A percentile compares a stretch with the other conserved stretches of the same genome.
phyloP scores from a whole-genome alignment of 192 early-diverging fungal species.

The Coemansia asiatica region DNA sequence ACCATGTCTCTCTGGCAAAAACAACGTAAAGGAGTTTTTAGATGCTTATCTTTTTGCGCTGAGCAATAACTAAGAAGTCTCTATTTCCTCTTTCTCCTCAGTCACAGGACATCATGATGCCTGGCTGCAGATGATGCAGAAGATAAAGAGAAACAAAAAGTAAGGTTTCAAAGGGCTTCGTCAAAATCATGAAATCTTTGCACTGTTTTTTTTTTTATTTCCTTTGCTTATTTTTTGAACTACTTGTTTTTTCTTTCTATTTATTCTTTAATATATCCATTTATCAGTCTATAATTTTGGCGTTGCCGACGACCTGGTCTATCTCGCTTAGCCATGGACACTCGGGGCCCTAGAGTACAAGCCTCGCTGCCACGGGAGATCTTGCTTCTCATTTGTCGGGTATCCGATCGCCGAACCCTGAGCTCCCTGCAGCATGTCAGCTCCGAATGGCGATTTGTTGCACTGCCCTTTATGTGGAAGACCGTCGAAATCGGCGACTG shows the following conservation, averaged over 20 bases:
- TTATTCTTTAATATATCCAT: background rate
- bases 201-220: background rate
- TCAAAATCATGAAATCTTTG: background rate
- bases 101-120: too few relatives aligned
- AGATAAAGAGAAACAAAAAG: too few relatives aligned
- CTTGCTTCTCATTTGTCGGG: constrained; percentile 22
- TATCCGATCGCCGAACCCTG: constrained; percentile 18
- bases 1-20: too few relatives aligned
- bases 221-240: background rate
- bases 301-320: background rate
- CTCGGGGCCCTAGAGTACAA: background rate
- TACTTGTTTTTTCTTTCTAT: background rate
- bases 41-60: too few relatives aligned
- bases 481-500: constrained; percentile 45
- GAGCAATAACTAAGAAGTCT: too few relatives aligned
- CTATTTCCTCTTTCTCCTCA: too few relatives aligned
- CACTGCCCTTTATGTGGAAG: constrained; percentile 38
- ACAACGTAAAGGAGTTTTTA: too few relatives aligned
- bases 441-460: constrained; percentile 29
- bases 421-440: constrained; percentile 28
- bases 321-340: background rate
- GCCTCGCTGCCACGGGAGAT: constrained; percentile 25
- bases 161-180: background rate
- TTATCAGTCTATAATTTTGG: background rate
- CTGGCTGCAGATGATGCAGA: too few relatives aligned